Percentiles rank a stretch among this genome's conserved stretches.
Conservation (phyloP, 2,329 filamentous ascomycete genomes). For the Nigrospora oryzae region DNA sequence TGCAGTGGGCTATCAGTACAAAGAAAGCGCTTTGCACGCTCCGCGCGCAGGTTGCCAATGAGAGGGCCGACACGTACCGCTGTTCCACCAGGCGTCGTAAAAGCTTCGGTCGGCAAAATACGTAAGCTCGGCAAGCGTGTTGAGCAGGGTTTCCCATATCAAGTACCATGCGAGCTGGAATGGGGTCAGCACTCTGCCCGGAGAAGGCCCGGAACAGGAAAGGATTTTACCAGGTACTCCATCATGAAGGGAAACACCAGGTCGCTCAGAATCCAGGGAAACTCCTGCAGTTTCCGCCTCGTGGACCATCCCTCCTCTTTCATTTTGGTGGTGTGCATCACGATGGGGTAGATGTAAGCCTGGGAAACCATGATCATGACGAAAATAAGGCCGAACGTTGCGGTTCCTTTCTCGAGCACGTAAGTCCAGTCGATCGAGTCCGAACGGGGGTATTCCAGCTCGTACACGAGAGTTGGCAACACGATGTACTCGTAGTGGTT, state of each 20-base stretch:
- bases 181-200: not conserved
- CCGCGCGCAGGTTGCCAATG: not conserved
- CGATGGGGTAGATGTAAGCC: constrained; percentile 67
- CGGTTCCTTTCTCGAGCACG: constrained; percentile 61
- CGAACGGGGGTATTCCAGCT: constrained; percentile 65
- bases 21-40: not conserved
- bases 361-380: constrained; percentile 76
- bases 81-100: constrained; percentile 58
- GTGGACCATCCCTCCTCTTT: constrained; percentile 58
- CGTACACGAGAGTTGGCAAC: constrained; percentile 70
- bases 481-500: constrained; percentile 68
- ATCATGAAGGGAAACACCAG: constrained; percentile 72
- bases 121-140: constrained; percentile 69
- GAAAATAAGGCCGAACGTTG: constrained; percentile 64
- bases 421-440: constrained; percentile 66
- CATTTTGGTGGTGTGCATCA: constrained; percentile 57
- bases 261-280: constrained; percentile 68
- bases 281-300: constrained; percentile 52
- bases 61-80: constrained; percentile 23
- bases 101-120: constrained; percentile 71
- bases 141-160: constrained; percentile 70
- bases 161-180: constrained; percentile 63
- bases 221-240: constrained; percentile 51
- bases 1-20: constrained; percentile 8
- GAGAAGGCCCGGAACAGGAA: not conserved